A percentile compares a stretch with the other conserved stretches of the same genome.
These are phyloP conservation scores for Boletus subparvulus DNA, from an alignment of 768 basidiomycete species.

Conservation along the genomic window DNA sequence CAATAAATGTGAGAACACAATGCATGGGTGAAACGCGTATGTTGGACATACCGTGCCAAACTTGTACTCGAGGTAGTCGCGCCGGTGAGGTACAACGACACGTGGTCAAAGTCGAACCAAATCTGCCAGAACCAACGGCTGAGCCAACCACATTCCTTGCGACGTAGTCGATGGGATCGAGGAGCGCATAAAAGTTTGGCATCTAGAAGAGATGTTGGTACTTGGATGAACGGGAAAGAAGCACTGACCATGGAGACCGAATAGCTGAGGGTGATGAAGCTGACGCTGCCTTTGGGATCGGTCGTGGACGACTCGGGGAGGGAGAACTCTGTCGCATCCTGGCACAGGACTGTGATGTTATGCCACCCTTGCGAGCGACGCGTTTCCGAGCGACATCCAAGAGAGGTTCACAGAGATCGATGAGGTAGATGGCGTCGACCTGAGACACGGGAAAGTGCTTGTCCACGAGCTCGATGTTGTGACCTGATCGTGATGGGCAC, in stretches of 20 bases:
- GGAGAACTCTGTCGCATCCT: conserved; percentile 67
- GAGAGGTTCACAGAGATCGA: conserved; percentile 72
- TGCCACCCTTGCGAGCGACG: conserved; percentile 64
- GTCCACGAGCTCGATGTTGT: conserved; percentile 75
- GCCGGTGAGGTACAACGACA: conserved; percentile 54
- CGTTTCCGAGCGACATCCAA: conserved; percentile 69
- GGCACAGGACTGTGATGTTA: conserved; percentile 69
- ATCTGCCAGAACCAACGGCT: conserved; percentile 80
- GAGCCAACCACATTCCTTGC: conserved; percentile 61
- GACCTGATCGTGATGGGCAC: conserved; percentile 19
- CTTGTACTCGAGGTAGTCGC: conserved; percentile 75
- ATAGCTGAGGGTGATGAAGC: conserved; percentile 55
- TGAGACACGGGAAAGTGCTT: conserved; percentile 52
- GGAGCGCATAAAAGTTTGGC: conserved; percentile 59
- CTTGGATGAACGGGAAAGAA: not conserved
- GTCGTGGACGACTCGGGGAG: conserved; percentile 57
- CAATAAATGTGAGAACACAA: not conserved
- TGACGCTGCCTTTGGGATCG: conserved; percentile 55
- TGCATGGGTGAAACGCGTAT: not conserved
- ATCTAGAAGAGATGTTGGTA: conserved; percentile 37
- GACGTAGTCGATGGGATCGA: conserved; percentile 67
- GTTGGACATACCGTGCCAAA: conserved; percentile 60
- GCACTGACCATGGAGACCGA: conserved; percentile 51
- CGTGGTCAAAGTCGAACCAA: conserved; percentile 61
- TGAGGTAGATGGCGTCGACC: conserved; percentile 68